Evolutionary conservation across 2,329 filamentous ascomycete genomes (phyloP), one percentile per base, ranked within the genome.

Genomic region (Didymella sp.): DNA sequence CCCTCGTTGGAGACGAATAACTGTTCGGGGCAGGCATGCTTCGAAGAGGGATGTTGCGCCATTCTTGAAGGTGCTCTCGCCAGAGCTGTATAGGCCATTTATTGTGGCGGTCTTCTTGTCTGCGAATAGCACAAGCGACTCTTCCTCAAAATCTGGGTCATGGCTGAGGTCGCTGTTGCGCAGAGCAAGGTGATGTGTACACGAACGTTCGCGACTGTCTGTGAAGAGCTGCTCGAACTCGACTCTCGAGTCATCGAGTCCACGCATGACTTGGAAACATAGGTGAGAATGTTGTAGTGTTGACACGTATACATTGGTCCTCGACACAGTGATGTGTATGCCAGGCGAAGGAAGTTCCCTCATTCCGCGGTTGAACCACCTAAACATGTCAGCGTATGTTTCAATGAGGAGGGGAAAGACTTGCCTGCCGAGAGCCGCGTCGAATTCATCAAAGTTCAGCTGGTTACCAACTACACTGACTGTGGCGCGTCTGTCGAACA

Each of bases 241-340:
- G 19, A 63, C 41, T 19, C 49, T 52, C 13, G 54, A 58, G 9
- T 56, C 57, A 69, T 78, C 13, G 70, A 75, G 72, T 65, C 33
- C 64, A 56, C 27, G 66, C 61, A 75, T 60, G 8, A 82, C 68
- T 55, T 79, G 71, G 33, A 82, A 78, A 21, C 81, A 77, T 27
- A 83, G 71, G 11, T 86, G 76, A 0, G 84, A 87, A 59, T 87
- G 81, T 35, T 76, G 72, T 2, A 78, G 71, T 1, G 84, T 87
- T 1, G 84, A 82, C 43, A 87, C 76, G 58, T 84, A 82, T 25
- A 88, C 78, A 22, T 79, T 77, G 1, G 76, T 73, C 2, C 73
- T 72, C 8, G 76, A 72, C 13, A 81, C 77, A 1, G 81, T 81
- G 38, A 87, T 76, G 7, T 81, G 77, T 6, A 83, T 73, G 3